phyloP scores from a whole-genome alignment of 306 rosid species.

The Luffa acutangula region DNA sequence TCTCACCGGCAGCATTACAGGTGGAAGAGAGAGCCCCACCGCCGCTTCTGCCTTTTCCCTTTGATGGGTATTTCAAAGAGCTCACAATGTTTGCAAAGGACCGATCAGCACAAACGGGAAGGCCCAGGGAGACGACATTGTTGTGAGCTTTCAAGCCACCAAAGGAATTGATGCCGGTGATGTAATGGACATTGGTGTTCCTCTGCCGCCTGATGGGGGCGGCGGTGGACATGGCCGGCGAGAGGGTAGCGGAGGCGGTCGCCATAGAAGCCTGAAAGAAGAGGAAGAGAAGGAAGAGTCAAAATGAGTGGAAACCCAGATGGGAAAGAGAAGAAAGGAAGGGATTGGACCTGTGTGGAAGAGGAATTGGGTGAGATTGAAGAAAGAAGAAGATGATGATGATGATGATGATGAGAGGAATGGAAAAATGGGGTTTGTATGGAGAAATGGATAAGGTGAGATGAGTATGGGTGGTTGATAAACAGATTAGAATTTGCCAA shows the following conservation, averaged over 20 bases:
- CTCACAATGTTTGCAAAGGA: slow-evolving; percentile 59
- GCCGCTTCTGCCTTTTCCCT: slow-evolving; percentile 29
- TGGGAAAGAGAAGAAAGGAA: neutral
- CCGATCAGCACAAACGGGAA: slow-evolving; percentile 34
- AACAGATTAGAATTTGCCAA: slow-evolving; percentile 18
- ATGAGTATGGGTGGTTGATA: slow-evolving; percentile 40
- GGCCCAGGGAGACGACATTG: slow-evolving; percentile 42
- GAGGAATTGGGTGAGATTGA: neutral
- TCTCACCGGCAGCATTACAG: slow-evolving; percentile 66
- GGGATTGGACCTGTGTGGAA: neutral
- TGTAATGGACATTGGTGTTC: slow-evolving; percentile 25
- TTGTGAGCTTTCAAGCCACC: slow-evolving; percentile 54
- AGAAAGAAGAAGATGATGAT: slow-evolving; percentile 13
- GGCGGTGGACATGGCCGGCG: slow-evolving; percentile 39
- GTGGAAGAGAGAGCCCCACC: slow-evolving; percentile 56
- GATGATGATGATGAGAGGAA: neutral
- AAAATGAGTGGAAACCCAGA: neutral
- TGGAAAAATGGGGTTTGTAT: slow-evolving; percentile 12
- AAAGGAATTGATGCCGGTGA: slow-evolving; percentile 46
- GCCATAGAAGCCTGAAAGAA: slow-evolving; percentile 39
- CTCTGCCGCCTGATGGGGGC: slow-evolving; percentile 19
- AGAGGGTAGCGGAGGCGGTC: slow-evolving; percentile 39
- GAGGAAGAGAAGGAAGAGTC: neutral
- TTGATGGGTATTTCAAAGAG: slow-evolving; percentile 40
- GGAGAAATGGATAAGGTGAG: slow-evolving; percentile 45